Evolutionary conservation across 768 basidiomycete genomes (phyloP).

Genomic region (Boletus vinaceobasis): DNA sequence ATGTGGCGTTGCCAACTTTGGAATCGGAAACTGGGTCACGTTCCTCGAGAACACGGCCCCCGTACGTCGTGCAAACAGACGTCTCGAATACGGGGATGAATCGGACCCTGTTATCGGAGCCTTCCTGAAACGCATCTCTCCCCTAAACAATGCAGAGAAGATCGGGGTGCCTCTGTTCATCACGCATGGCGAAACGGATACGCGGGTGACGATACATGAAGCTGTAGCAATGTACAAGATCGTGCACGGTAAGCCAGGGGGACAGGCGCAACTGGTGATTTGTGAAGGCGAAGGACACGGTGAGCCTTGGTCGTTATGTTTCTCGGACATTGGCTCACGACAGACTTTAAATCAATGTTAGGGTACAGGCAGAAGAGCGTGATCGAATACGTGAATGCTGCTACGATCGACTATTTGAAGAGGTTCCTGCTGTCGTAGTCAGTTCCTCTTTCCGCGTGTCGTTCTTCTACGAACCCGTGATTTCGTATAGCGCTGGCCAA

Average conservation of each 20-base stretch:
- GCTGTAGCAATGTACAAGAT: conserved; percentile 38
- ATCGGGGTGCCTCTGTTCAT: conserved; percentile 37
- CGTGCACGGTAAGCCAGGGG: conserved; percentile 20
- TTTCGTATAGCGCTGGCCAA: not conserved
- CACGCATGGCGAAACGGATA: conserved; percentile 42
- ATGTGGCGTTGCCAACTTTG: conserved; percentile 42
- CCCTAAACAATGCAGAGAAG: conserved; percentile 36
- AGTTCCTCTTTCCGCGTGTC: conserved; percentile 4
- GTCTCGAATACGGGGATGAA: conserved; percentile 43
- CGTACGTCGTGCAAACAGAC: conserved; percentile 32
- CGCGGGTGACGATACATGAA: conserved; percentile 38
- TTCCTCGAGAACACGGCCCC: conserved; percentile 43
- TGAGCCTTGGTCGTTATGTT: conserved; percentile 15
- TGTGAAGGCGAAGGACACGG: conserved; percentile 44
- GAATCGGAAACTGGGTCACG: conserved; percentile 38
- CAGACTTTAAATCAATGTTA: conserved; percentile 4
- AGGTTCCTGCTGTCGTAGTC: conserved; percentile 28
- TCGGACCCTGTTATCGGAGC: conserved; percentile 34
- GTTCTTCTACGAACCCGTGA: not conserved
- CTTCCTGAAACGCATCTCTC: conserved; percentile 39
- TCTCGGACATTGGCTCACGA: conserved; percentile 1
- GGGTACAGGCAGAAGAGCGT: conserved; percentile 44
- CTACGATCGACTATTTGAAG: conserved; percentile 38
- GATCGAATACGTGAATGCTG: conserved; percentile 41
- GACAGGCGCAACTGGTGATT: conserved; percentile 36